These are phyloP conservation scores for Lentinula sp. DNA, from an alignment of 768 basidiomycete genomes.

Conservation along the genomic window DNA sequence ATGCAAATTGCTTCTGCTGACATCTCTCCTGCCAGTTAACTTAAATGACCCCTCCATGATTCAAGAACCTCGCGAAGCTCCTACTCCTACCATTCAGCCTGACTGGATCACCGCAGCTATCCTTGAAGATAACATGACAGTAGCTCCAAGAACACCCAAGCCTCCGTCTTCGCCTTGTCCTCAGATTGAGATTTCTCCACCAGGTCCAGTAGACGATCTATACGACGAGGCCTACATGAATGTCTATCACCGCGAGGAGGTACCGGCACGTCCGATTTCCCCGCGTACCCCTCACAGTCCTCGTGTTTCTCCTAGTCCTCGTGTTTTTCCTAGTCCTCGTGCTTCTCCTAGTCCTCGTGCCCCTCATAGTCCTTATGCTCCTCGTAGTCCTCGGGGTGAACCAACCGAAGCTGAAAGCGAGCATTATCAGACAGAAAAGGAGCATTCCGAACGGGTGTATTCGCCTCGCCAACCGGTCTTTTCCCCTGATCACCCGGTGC, in stretches of 20 bases:
- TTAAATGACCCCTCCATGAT: not conserved
- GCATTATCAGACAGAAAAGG: not conserved
- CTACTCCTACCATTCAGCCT: not conserved
- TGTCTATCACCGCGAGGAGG: not conserved
- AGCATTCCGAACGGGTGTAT: not conserved
- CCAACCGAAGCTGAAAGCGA: not conserved
- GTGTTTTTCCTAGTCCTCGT: not conserved
- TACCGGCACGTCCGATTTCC: not conserved
- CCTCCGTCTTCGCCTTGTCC: not conserved
- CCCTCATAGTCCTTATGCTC: not conserved
- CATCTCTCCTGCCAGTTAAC: not conserved
- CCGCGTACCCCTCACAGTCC: not conserved
- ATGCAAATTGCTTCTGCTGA: not conserved
- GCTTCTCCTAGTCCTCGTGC: not conserved
- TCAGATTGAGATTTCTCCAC: constrained; percentile 1
- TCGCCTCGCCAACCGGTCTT: not conserved
- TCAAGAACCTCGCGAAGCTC: not conserved
- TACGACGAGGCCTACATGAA: not conserved
- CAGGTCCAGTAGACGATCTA: not conserved
- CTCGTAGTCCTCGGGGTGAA: not conserved
- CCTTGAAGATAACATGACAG: not conserved
- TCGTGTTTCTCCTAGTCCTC: not conserved
- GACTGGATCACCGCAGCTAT: constrained; percentile 3
- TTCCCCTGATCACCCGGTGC: not conserved
- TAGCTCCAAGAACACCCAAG: not conserved